phyloP scores from a whole-genome alignment of 1,284 basidiomycete species.

The Ustilago lituana region DNA sequence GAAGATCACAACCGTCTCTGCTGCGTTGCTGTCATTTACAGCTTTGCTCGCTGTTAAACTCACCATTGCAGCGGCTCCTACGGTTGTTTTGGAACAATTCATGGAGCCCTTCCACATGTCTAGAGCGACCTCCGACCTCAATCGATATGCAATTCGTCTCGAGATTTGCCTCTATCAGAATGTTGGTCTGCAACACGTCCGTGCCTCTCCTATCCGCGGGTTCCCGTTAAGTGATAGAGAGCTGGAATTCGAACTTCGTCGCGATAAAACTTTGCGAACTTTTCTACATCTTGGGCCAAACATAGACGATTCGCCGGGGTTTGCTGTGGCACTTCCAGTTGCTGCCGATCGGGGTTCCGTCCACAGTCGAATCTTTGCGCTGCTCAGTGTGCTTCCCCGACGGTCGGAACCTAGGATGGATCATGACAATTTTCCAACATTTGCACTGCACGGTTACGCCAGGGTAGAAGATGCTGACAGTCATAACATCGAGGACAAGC shows the following conservation, averaged over 20 bases:
- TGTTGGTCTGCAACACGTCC: neutral
- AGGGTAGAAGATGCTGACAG: too few relatives aligned
- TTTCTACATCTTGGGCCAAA: conserved; percentile 6
- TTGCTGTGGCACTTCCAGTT: too few relatives aligned
- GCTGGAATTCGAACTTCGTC: conserved; percentile 7
- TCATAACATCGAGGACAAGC: too few relatives aligned
- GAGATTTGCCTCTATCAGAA: neutral
- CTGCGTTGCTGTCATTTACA: too few relatives aligned
- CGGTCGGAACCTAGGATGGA: too few relatives aligned
- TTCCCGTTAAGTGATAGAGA: neutral
- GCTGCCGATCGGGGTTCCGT: too few relatives aligned
- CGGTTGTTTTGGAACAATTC: too few relatives aligned
- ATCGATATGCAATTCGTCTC: neutral
- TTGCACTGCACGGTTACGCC: conserved; percentile 1
- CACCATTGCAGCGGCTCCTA: too few relatives aligned
- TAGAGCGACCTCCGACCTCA: neutral
- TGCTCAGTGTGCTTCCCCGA: conserved; percentile 2
- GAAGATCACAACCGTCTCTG: too few relatives aligned
- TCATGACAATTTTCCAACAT: neutral
- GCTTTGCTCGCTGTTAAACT: too few relatives aligned
- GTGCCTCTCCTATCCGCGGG: neutral
- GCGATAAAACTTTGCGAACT: neutral
- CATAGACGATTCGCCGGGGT: too few relatives aligned
- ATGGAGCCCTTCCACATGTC: conserved; percentile 5
- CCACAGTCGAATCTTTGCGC: neutral